Conservation (phyloP, 2,329 filamentous ascomycete genomes). For the Sclerotinia nivalis region DNA sequence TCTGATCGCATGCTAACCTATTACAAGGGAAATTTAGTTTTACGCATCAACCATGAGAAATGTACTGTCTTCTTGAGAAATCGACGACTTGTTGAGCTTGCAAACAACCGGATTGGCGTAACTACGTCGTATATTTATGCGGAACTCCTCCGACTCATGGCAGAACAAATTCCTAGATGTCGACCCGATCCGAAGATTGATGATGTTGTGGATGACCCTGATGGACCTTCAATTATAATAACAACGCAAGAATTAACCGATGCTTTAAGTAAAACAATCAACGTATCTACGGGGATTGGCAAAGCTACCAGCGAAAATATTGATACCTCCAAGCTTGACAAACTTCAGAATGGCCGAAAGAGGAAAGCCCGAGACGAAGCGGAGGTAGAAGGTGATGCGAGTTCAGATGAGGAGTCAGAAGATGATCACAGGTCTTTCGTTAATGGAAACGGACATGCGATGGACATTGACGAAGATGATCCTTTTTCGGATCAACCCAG, state of each 20-base stretch:
- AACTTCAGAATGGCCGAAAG: constrained; percentile 44
- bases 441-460: constrained; percentile 26
- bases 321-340: constrained; percentile 51
- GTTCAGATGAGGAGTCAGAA: constrained; percentile 34
- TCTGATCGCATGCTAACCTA: constrained; percentile 35
- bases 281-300: constrained; percentile 59
- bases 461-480: constrained; percentile 31
- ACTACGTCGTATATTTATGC: constrained; percentile 78
- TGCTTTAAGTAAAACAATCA: constrained; percentile 53
- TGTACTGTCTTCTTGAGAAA: constrained; percentile 81
- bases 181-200: constrained; percentile 57
- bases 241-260: constrained; percentile 59
- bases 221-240: constrained; percentile 45
- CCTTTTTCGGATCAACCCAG: constrained; percentile 25
- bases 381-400: constrained; percentile 32
- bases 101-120: constrained; percentile 67
- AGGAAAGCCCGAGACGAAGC: constrained; percentile 35
- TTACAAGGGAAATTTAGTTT: constrained; percentile 65
- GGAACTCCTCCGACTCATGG: constrained; percentile 68
- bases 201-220: constrained; percentile 41
- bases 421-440: constrained; percentile 26
- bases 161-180: constrained; percentile 67
- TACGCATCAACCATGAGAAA: constrained; percentile 84
- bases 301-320: constrained; percentile 52
- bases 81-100: constrained; percentile 71